phyloP scores from a whole-genome alignment of 2,329 filamentous ascomycete species.

The Hymenoscyphus scutula region DNA sequence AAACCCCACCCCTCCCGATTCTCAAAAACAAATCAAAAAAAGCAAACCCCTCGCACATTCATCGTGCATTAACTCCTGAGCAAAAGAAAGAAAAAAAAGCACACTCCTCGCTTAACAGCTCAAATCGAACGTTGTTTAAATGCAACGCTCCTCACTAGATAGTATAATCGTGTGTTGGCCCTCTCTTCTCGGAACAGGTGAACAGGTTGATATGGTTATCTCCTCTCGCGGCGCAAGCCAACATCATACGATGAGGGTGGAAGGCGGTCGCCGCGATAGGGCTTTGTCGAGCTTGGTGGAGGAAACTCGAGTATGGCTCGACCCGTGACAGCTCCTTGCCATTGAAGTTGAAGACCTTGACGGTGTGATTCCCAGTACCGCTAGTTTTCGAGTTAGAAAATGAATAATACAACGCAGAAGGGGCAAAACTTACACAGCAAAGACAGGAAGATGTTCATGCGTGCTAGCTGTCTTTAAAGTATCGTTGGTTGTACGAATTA shows the following conservation, averaged over 20 bases:
- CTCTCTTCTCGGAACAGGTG: constrained; percentile 57
- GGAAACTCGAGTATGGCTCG: constrained; percentile 87
- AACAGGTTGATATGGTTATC: constrained; percentile 92
- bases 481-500: constrained; percentile 71
- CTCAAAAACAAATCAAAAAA: not conserved
- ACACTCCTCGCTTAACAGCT: not conserved
- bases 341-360: constrained; percentile 90
- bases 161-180: not conserved
- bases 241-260: constrained; percentile 89
- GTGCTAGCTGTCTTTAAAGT: constrained; percentile 83
- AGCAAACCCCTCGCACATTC: constrained; percentile 2
- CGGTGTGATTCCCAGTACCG: constrained; percentile 81
- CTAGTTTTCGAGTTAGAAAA: constrained; percentile 45
- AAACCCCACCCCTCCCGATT: not conserved
- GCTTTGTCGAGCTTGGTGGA: constrained; percentile 74
- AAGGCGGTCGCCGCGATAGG: constrained; percentile 90
- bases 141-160: not conserved
- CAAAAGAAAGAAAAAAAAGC: not conserved
- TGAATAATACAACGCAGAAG: not conserved
- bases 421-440: constrained; percentile 72
- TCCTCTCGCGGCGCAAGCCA: constrained; percentile 81
- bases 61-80: not conserved
- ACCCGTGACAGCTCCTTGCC: constrained; percentile 76
- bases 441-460: constrained; percentile 94
- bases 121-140: not conserved